phyloP scores from a whole-genome alignment of 331 rosid species.

The Spiraea crenata region DNA sequence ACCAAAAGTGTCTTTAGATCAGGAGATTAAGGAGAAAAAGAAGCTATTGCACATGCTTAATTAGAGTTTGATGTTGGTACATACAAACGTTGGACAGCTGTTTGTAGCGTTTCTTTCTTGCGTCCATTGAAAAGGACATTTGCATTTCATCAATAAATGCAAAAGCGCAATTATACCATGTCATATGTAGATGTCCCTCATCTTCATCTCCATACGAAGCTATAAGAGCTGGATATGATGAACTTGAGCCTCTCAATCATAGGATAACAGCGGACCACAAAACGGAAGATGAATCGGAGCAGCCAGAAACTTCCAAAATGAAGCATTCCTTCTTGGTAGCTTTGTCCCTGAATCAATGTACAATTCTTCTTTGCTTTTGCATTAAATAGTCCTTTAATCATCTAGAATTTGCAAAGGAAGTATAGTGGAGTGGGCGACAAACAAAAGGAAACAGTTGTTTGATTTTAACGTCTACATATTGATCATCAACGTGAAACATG shows the following conservation, averaged over 20 bases:
- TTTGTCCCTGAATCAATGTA: constrained; percentile 2
- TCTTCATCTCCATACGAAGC: background rate
- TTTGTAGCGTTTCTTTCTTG: background rate
- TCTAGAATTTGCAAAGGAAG: background rate
- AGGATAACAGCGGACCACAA: background rate
- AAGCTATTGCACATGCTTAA: background rate
- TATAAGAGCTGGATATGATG: background rate
- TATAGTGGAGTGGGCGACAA: background rate
- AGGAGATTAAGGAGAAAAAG: background rate
- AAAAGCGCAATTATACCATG: constrained; percentile 5
- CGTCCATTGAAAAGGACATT: constrained; percentile 13
- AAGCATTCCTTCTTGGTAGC: background rate
- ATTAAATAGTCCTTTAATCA: background rate
- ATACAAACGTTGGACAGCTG: background rate
- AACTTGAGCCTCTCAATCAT: constrained; percentile 8
- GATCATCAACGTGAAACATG: constrained; percentile 8
- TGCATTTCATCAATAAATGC: constrained; percentile 8
- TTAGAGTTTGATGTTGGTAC: background rate
- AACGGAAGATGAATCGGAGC: background rate
- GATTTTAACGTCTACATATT: background rate
- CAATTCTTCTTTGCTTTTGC: background rate
- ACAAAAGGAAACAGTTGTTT: background rate
- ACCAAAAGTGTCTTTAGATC: background rate
- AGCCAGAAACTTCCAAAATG: constrained; percentile 20
- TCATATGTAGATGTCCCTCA: constrained; percentile 8